These are phyloP conservation scores for Solanum verrucosum DNA, from an alignment of 257 asterid species.

Conservation along the genomic window DNA sequence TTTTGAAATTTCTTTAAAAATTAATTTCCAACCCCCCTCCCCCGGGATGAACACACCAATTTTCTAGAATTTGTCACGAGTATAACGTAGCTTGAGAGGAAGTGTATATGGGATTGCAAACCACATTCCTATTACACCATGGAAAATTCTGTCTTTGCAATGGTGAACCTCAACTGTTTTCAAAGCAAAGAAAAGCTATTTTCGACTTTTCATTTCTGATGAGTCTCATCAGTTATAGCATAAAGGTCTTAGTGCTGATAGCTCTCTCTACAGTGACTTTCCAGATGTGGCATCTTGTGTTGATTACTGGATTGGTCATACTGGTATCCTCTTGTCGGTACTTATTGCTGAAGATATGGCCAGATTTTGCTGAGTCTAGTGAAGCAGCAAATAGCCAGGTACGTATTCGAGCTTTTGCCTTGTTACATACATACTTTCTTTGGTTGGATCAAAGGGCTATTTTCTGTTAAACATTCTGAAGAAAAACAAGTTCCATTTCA, in stretches of 20 bases:
- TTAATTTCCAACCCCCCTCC: neutral
- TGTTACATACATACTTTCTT: neutral
- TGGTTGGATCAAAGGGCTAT: neutral
- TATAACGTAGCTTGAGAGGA: neutral
- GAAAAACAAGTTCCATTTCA: slow-evolving; percentile 11
- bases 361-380: slow-evolving; percentile 78
- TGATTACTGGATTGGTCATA: slow-evolving; percentile 61
- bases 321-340: slow-evolving; percentile 67
- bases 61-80: neutral
- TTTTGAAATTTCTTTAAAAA: neutral
- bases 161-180: neutral
- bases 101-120: neutral
- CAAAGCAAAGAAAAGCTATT: neutral
- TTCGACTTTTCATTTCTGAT: neutral
- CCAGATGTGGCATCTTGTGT: slow-evolving; percentile 65
- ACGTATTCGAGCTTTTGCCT: neutral
- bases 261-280: slow-evolving; percentile 42
- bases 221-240: neutral
- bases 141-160: neutral
- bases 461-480: neutral
- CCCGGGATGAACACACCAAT: neutral
- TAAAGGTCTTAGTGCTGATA: neutral
- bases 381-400: slow-evolving; percentile 87
- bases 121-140: neutral
- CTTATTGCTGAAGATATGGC: slow-evolving; percentile 62